These are phyloP conservation scores for Lactarius hengduanensis DNA, from an alignment of 768 basidiomycete genomes.

Conservation along the genomic window DNA sequence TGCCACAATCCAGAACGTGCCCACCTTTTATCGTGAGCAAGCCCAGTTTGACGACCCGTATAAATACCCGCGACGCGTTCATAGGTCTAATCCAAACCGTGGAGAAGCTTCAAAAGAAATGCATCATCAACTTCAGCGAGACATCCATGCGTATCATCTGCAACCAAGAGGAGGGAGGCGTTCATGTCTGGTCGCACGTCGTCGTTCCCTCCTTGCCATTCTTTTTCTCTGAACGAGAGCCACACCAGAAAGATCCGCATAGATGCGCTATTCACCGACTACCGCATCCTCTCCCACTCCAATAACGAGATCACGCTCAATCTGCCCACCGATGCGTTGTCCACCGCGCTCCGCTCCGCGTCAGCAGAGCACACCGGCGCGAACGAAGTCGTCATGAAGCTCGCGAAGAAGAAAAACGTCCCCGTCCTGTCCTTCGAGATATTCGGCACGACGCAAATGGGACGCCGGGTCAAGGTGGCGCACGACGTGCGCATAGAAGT, in stretches of 20 bases:
- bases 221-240: conserved; percentile 17
- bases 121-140: conserved; percentile 77
- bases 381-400: conserved; percentile 74
- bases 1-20: conserved; percentile 23
- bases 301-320: conserved; percentile 76
- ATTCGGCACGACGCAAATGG: conserved; percentile 58
- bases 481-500: conserved; percentile 86
- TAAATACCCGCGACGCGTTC: neutral
- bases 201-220: conserved; percentile 33
- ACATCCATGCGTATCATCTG: conserved; percentile 80
- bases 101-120: conserved; percentile 82
- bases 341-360: conserved; percentile 66
- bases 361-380: conserved; percentile 32
- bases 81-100: conserved; percentile 77
- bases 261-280: conserved; percentile 65
- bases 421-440: conserved; percentile 80
- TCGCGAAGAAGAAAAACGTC: conserved; percentile 82
- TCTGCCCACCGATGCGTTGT: conserved; percentile 71
- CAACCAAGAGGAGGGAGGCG: conserved; percentile 77
- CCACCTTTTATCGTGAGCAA: conserved; percentile 27
- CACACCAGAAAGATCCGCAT: conserved; percentile 57
- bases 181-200: conserved; percentile 81
- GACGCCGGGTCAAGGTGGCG: conserved; percentile 59
- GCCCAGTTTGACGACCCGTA: neutral
- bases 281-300: conserved; percentile 86